Evolutionary conservation across 306 rosid species (phyloP), one percentile per base, ranked within the genome.

Genomic region (Datisca glomerata): DNA sequence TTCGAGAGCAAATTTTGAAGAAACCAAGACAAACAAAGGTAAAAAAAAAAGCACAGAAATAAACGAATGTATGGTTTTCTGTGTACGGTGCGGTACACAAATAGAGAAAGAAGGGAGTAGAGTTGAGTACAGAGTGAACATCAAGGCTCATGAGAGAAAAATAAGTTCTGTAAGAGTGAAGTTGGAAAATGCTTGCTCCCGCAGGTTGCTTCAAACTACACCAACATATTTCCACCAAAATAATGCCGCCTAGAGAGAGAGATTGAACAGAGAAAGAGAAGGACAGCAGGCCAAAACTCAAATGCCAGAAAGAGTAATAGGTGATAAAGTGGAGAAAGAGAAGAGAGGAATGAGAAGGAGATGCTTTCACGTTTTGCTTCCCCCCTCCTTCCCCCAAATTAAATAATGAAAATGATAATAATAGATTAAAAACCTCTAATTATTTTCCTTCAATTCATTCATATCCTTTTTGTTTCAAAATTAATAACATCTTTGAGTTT

Each of bases 311-410:
- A 28, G 15, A 55, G n/a, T 15, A 20, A 9, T 3, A 12, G 40
- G 27, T 9, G 0, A 20, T 10, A 18, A 42, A 7, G 47, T 34
- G 53, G 12, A 19, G 51, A 36, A 7, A 21, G 53, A 15, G 72
- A 54, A 36, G 47, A 18, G 41, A 47, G 43, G 43, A 34, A 41
- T 38, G 53, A 57, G 71, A 37, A 39, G 18, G 66, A 64, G 67
- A 68, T 57, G 74, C 66, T 59, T 79, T 72, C 84, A 66, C 92
- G 77, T 63, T 55, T 60, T 48, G 68, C 46, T 47, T 51, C 14
- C 48, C 59, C 48, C 18, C 40, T 34, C 39, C 45, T 64, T 24
- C 43, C 55, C 31, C 49, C 48, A 51, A 64, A 57, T 50, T 41
- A 34, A 28, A 41, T 53, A 41, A 31, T 43, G 36, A 25, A 25